These are phyloP conservation scores for Peronosclerospora sorghi DNA, from an alignment of 352 stramenopile species.

Conservation along the genomic window DNA sequence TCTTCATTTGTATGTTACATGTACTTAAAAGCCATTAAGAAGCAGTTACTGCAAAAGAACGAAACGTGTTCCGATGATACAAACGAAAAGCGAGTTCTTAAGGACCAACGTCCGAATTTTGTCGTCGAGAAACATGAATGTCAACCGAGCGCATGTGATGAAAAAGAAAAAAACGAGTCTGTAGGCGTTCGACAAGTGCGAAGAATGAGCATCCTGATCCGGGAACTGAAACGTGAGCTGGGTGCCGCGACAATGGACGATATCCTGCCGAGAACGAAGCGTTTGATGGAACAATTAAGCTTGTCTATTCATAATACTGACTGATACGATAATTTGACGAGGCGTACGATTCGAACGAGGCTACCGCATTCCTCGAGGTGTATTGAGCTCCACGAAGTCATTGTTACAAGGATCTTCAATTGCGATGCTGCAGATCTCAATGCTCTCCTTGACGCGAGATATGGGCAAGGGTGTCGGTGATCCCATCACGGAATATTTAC, in stretches of 20 bases:
- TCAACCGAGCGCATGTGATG: constrained; percentile 1
- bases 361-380: background rate
- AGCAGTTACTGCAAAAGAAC: constrained; percentile 21
- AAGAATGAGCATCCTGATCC: constrained; percentile 56
- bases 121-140: constrained; percentile 52
- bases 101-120: constrained; percentile 32
- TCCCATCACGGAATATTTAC: constrained; percentile 16
- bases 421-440: constrained; percentile 25
- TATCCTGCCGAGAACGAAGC: constrained; percentile 62
- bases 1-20: constrained; percentile 32
- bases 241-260: constrained; percentile 60
- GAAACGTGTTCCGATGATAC: constrained; percentile 2
- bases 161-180: constrained; percentile 17
- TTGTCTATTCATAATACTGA: constrained; percentile 46
- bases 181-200: constrained; percentile 61
- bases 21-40: constrained; percentile 38
- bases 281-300: constrained; percentile 74
- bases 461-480: constrained; percentile 4
- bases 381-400: background rate
- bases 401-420: constrained; percentile 10
- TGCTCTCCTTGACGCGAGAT: constrained; percentile 7
- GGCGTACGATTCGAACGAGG: constrained; percentile 18
- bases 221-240: constrained; percentile 69
- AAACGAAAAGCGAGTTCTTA: constrained; percentile 7
- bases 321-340: constrained; percentile 15